These are phyloP conservation scores for Teratosphaeria gauchensis DNA, from an alignment of 2,329 filamentous ascomycete species.

Conservation along the genomic window DNA sequence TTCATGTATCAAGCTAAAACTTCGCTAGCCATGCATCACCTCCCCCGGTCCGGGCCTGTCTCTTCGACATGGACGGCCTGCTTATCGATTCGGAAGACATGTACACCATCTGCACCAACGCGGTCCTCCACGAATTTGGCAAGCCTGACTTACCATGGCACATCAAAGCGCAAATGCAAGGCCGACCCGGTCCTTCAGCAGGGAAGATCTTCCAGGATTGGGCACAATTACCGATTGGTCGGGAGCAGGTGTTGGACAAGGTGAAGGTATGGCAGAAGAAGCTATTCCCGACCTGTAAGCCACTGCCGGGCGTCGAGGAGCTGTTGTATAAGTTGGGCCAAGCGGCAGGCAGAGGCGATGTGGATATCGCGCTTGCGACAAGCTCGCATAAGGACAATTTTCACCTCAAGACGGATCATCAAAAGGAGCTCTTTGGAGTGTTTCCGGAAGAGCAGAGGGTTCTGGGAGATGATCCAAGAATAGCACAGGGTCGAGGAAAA, in stretches of 20 bases:
- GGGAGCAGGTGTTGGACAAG: slow-evolving; percentile 55
- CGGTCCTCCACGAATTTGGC: slow-evolving; percentile 65
- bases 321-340: slow-evolving; percentile 42
- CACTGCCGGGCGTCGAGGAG: slow-evolving; percentile 66
- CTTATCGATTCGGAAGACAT: slow-evolving; percentile 87
- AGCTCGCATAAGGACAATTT: slow-evolving; percentile 66
- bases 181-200: slow-evolving; percentile 51
- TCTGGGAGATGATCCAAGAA: slow-evolving; percentile 73
- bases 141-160: slow-evolving; percentile 76
- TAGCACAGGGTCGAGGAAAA: slow-evolving; percentile 75
- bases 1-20: neutral
- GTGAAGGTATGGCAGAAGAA: slow-evolving; percentile 56
- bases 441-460: slow-evolving; percentile 66
- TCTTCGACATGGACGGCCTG: slow-evolving; percentile 98
- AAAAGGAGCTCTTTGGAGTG: slow-evolving; percentile 41
- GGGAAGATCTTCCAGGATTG: slow-evolving; percentile 62
- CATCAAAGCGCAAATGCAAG: slow-evolving; percentile 81
- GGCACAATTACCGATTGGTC: slow-evolving; percentile 72
- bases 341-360: slow-evolving; percentile 17
- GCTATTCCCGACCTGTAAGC: slow-evolving; percentile 63
- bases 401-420: slow-evolving; percentile 59
- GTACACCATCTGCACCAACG: slow-evolving; percentile 77
- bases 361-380: slow-evolving; percentile 81
- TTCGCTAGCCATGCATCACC: slow-evolving; percentile 19
- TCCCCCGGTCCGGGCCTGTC: slow-evolving; percentile 76